Percentiles rank a stretch among this genome's conserved stretches.
phyloP scores from a whole-genome alignment of 768 basidiomycete species.

The Pleurotus cornucopiae region DNA sequence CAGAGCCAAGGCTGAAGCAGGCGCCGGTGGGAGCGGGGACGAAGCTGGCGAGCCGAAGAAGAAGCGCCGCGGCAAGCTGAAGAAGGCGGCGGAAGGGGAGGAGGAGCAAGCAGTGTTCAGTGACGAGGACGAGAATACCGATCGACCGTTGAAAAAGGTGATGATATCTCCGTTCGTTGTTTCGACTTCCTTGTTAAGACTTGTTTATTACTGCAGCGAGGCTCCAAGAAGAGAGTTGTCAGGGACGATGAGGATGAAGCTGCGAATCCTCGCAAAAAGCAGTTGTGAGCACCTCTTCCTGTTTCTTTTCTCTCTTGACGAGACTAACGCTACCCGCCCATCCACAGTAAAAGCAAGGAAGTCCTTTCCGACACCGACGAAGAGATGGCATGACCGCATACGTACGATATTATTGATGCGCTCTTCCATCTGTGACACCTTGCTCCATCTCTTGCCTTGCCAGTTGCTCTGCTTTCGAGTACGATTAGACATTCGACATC shows the following conservation, averaged over 20 bases:
- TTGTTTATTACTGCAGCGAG: constrained; percentile 27
- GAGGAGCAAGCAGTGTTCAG: constrained; percentile 70
- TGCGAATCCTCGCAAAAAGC: constrained; percentile 68
- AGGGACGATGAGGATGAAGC: constrained; percentile 73
- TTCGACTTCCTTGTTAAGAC: constrained; percentile 14
- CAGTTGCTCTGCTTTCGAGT: no score
- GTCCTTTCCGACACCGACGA: constrained; percentile 86
- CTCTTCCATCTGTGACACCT: background rate
- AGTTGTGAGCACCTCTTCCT: constrained; percentile 49
- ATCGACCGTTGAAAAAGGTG: constrained; percentile 71
- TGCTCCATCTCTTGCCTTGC: constrained; percentile 2
- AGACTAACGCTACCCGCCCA: background rate
- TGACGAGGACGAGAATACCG: constrained; percentile 57
- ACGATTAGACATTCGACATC: no score
- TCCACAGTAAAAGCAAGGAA: constrained; percentile 80
- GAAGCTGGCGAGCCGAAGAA: constrained; percentile 69
- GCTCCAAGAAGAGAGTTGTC: constrained; percentile 69
- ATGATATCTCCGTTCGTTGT: constrained; percentile 8
- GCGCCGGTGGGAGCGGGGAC: constrained; percentile 34
- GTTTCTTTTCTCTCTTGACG: background rate
- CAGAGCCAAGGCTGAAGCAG: constrained; percentile 43
- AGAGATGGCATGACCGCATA: constrained; percentile 54
- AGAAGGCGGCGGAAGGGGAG: constrained; percentile 52
- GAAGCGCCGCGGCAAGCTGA: constrained; percentile 66
- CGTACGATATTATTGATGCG: no score